phyloP scores from a whole-genome alignment of 148 eudicot species.

The Spergularia marina region DNA sequence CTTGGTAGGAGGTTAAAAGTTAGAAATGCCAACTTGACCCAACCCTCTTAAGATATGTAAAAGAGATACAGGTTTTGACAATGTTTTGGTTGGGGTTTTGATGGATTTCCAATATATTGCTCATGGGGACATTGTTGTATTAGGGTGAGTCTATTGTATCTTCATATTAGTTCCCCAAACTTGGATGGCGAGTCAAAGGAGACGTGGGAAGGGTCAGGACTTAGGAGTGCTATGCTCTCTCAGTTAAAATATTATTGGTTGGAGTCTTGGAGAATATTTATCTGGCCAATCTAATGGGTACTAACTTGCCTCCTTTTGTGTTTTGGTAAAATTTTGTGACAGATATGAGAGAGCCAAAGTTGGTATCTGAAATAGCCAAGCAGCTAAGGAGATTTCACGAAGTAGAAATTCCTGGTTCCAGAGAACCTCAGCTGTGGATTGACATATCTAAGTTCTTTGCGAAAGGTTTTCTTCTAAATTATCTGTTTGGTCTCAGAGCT shows the following conservation, averaged over 20 bases:
- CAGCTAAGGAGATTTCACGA: constrained; percentile 78
- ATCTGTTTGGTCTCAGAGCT: background rate
- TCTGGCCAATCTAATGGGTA: background rate
- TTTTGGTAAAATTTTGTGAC: constrained; percentile 22
- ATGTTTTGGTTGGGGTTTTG: background rate
- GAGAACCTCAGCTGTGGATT: constrained; percentile 88
- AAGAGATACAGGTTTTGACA: background rate
- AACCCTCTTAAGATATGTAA: background rate
- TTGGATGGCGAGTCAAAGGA: background rate
- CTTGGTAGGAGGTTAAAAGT: constrained; percentile 13
- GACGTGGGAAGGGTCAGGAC: too few species aligned
- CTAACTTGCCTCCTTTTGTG: constrained; percentile 9
- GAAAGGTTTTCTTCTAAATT: constrained; percentile 48
- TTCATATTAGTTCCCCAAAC: background rate
- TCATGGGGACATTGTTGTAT: background rate
- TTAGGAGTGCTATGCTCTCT: background rate
- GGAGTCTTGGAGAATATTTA: background rate
- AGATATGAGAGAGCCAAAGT: constrained; percentile 82
- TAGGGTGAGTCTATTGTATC: background rate
- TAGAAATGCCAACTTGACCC: background rate
- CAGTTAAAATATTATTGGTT: background rate
- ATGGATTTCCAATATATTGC: background rate
- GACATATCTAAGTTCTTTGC: constrained; percentile 67
- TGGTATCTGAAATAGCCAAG: constrained; percentile 83
- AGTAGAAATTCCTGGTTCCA: constrained; percentile 85